Evolutionary conservation across 257 asterid genomes (phyloP).

Genomic region (Paulownia fortunei): DNA sequence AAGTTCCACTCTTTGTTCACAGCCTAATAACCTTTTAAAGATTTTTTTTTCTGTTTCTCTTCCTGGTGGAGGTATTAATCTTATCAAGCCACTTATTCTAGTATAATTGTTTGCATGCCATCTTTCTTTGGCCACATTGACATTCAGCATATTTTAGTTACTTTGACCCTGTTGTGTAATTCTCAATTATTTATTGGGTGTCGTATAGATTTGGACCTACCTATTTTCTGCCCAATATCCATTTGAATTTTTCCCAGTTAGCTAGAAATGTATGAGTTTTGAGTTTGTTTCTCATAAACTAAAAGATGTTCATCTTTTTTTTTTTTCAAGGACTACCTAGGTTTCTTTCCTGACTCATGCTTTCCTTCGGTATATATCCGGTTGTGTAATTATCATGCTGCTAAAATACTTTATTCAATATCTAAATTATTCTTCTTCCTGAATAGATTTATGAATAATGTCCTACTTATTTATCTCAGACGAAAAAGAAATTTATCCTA

Average conservation of each 20-base stretch:
- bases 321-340: neutral
- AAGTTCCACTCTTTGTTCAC: no score
- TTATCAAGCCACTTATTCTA: neutral
- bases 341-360: neutral
- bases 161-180: neutral
- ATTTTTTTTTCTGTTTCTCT: neutral
- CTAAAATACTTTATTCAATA: neutral
- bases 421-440: neutral
- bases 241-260: neutral
- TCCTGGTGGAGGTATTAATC: neutral
- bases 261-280: no score
- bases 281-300: neutral
- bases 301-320: neutral
- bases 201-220: no score
- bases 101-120: neutral
- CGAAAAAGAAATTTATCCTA: slow-evolving; percentile 5
- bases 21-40: neutral
- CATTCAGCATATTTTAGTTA: neutral
- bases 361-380: neutral
- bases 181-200: neutral
- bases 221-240: neutral
- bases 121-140: neutral
- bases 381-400: neutral
- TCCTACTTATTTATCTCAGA: neutral
- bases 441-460: neutral